Conservation (phyloP, 169 alveolate genomes). For the Plasmodium reichenowi region DNA sequence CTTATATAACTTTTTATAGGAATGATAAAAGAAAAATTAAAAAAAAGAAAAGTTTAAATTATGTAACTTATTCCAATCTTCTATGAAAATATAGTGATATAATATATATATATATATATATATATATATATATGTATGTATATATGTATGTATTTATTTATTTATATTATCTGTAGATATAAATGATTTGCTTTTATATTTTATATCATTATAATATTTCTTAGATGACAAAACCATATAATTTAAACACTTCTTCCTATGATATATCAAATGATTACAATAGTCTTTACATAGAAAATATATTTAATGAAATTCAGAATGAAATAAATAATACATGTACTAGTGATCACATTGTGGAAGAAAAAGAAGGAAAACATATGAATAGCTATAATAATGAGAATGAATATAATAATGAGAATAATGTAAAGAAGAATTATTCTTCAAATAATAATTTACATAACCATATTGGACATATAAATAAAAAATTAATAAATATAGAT, state of each 20-base stretch:
- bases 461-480: not conserved
- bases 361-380: not conserved
- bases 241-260: slow-evolving; percentile 37
- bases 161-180: too few species aligned
- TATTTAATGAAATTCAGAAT: slow-evolving; percentile 72
- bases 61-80: too few species aligned
- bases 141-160: too few species aligned
- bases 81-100: too few species aligned
- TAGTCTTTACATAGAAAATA: slow-evolving; percentile 50
- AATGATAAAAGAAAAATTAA: too few species aligned
- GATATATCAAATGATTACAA: slow-evolving; percentile 35
- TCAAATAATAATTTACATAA: not conserved
- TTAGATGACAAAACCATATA: slow-evolving; percentile 51
- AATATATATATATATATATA: too few species aligned
- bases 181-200: too few species aligned
- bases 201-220: too few species aligned
- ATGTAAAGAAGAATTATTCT: not conserved
- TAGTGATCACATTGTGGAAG: not conserved
- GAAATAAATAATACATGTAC: slow-evolving; percentile 52
- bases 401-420: not conserved
- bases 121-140: too few species aligned
- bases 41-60: too few species aligned
- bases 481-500: slow-evolving; percentile 35
- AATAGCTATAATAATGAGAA: not conserved
- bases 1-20: too few species aligned